Evolutionary conservation across 202 grass and related monocot species (phyloP).

Genomic region (Thinopyrum obtusiflorum): DNA sequence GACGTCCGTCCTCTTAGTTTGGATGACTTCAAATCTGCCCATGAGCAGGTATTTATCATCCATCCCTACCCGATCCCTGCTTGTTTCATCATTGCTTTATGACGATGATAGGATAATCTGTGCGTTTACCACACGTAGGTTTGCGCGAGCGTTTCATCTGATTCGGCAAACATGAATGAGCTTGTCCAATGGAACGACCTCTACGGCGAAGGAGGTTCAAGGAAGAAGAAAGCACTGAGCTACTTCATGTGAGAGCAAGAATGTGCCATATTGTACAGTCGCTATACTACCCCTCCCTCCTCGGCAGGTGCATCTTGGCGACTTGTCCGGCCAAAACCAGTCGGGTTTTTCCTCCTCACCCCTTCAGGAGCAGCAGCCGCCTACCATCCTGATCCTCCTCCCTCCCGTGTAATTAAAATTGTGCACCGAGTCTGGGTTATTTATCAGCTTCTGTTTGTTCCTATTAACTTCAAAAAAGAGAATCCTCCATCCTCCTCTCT

Average conservation of each 20-base stretch:
- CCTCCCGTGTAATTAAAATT: conserved; percentile 48
- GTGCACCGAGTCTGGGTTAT: conserved; percentile 32
- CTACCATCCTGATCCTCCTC: not conserved
- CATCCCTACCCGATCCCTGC: not conserved
- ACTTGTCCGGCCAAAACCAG: conserved; percentile 41
- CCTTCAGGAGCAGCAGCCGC: conserved; percentile 26
- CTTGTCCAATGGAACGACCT: conserved; percentile 96
- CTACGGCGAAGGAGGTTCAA: conserved; percentile 93
- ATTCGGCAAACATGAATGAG: conserved; percentile 93
- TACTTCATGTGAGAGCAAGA: conserved; percentile 79
- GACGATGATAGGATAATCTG: conserved; percentile 4
- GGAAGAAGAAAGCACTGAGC: conserved; percentile 91
- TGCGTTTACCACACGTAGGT: conserved; percentile 50
- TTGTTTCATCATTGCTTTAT: not conserved
- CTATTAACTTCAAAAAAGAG: not conserved
- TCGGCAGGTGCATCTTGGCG: conserved; percentile 11
- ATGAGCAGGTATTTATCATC: conserved; percentile 65
- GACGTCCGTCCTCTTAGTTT: conserved; percentile 84
- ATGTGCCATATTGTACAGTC: conserved; percentile 46
- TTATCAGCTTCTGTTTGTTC: conserved; percentile 45
- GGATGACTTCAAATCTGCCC: conserved; percentile 93
- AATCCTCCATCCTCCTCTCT: not conserved
- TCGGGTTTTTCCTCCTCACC: conserved; percentile 41
- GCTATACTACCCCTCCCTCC: conserved; percentile 30
- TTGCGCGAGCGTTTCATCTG: conserved; percentile 88